These are phyloP conservation scores for Claviceps arundinis DNA, from an alignment of 2,329 filamentous ascomycete genomes.

Conservation along the genomic window DNA sequence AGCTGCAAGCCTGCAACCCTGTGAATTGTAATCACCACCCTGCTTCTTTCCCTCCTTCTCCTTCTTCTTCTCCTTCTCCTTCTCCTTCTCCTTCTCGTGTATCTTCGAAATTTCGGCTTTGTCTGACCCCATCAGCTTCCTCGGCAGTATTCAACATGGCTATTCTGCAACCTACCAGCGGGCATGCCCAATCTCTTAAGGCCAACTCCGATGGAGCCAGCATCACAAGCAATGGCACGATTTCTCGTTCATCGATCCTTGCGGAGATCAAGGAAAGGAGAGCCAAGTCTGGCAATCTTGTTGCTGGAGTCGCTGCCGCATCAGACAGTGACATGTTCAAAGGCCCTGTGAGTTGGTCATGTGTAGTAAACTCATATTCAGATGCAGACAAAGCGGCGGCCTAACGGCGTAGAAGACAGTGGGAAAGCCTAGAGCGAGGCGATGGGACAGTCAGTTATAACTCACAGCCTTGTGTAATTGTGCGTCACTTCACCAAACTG, in stretches of 20 bases:
- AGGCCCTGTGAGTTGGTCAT: constrained; percentile 39
- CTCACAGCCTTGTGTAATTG: not conserved
- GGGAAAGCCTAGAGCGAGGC: constrained; percentile 62
- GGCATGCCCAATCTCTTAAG: constrained; percentile 3
- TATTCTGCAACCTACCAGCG: not conserved
- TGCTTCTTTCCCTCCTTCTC: not conserved
- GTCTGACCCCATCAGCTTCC: not conserved
- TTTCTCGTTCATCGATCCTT: constrained; percentile 13
- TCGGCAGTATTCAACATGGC: constrained; percentile 3
- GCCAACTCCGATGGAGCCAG: constrained; percentile 10
- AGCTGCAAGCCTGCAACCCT: not conserved
- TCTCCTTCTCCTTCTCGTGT: not conserved
- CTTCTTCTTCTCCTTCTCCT: not conserved
- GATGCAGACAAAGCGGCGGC: not conserved
- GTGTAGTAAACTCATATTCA: not conserved
- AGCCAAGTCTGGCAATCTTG: constrained; percentile 55
- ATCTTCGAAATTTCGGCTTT: not conserved
- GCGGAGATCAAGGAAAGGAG: constrained; percentile 29
- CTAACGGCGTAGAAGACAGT: constrained; percentile 14
- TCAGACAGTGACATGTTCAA: constrained; percentile 78
- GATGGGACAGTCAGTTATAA: constrained; percentile 64
- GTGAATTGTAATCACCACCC: not conserved
- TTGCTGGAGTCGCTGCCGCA: constrained; percentile 63
- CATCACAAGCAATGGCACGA: constrained; percentile 3
- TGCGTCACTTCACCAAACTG: not conserved